phyloP scores from a whole-genome alignment of 768 basidiomycete species.

The Punctularia strigosozonata region DNA sequence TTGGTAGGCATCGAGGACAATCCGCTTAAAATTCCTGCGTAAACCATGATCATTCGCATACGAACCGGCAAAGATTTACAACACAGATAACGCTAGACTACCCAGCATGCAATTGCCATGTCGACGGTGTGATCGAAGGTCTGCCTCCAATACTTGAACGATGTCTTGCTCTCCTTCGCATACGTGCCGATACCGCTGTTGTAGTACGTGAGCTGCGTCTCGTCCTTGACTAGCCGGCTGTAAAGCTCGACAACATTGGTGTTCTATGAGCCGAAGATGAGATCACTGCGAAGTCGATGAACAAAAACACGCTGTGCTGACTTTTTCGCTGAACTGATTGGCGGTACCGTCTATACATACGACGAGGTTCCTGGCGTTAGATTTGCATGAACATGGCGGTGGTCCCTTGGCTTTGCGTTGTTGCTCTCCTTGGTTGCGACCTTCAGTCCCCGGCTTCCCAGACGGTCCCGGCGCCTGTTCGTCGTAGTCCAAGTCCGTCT shows the following conservation, averaged over 20 bases:
- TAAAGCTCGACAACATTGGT: slow-evolving; percentile 31
- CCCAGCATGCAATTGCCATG: slow-evolving; percentile 25
- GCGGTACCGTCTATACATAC: background rate
- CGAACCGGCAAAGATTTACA: too few species aligned
- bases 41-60: too few species aligned
- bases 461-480: too few species aligned
- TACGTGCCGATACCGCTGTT: slow-evolving; percentile 28
- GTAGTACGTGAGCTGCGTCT: slow-evolving; percentile 26
- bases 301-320: too few species aligned
- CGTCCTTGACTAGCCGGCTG: slow-evolving; percentile 21
- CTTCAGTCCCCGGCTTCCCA: too few species aligned
- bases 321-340: background rate
- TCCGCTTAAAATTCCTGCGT: slow-evolving; percentile 22
- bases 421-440: too few species aligned
- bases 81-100: background rate
- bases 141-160: slow-evolving; percentile 10
- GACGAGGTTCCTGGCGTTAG: background rate
- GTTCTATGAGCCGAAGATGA: too few species aligned
- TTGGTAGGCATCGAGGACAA: slow-evolving; percentile 23
- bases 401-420: too few species aligned
- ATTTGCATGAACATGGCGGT: too few species aligned
- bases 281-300: too few species aligned
- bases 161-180: slow-evolving; percentile 14
- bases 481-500: too few species aligned
- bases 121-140: slow-evolving; percentile 19